Percentiles rank a stretch among this genome's conserved stretches.
Conservation (phyloP, 2,329 filamentous ascomycete species). For the Pezicula radicicola region DNA sequence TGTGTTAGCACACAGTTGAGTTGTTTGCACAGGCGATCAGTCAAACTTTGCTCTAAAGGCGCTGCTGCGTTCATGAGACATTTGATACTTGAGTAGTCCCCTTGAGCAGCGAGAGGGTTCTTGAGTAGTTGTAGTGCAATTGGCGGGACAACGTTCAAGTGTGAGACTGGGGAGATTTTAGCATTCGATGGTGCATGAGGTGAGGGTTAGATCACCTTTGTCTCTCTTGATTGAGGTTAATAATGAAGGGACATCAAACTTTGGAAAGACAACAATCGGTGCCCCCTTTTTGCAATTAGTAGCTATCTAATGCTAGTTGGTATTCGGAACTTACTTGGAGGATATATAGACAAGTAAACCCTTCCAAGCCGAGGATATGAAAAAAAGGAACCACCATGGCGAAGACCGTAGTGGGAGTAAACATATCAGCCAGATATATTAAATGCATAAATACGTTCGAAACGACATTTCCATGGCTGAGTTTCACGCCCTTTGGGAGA, state of each 20-base stretch:
- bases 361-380: not conserved
- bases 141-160: constrained; percentile 58
- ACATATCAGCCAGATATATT: not conserved
- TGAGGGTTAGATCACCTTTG: not conserved
- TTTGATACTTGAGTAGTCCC: constrained; percentile 65
- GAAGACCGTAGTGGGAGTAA: not conserved
- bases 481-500: constrained; percentile 53
- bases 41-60: constrained; percentile 44
- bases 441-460: constrained; percentile 1
- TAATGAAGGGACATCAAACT: constrained; percentile 72
- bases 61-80: constrained; percentile 64
- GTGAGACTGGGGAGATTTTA: constrained; percentile 23
- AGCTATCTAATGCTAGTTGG: not conserved
- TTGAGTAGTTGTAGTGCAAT: constrained; percentile 72
- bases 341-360: not conserved
- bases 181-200: not conserved
- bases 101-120: constrained; percentile 60
- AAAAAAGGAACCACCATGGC: not conserved
- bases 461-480: constrained; percentile 10
- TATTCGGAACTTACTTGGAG: not conserved
- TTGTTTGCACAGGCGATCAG: constrained; percentile 5
- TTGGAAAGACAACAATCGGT: constrained; percentile 72
- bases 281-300: constrained; percentile 30
- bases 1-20: constrained; percentile 10
- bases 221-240: constrained; percentile 56